Conservation (phyloP, 257 asterid genomes). For the Misopates orontium region DNA sequence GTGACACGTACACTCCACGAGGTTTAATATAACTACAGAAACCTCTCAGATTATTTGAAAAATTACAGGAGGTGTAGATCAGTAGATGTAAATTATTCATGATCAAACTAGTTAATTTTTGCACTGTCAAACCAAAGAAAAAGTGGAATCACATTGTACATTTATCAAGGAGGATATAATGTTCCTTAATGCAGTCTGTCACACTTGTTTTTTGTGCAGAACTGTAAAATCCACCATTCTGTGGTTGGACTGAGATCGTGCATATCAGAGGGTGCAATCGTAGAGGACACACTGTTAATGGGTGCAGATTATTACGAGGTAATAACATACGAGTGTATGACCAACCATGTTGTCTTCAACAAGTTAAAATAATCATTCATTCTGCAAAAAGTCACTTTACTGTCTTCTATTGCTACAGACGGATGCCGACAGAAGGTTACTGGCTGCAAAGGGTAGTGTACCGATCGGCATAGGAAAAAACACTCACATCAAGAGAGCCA, state of each 20-base stretch:
- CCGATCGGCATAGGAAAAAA: constrained; percentile 88
- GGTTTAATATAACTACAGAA: too few species aligned
- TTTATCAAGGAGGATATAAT: background rate
- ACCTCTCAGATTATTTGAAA: too few species aligned
- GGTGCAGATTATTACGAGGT: constrained; percentile 98
- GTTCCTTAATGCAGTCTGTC: background rate
- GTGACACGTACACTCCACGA: too few species aligned
- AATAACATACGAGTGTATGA: constrained; percentile 12
- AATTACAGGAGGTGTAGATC: too few species aligned
- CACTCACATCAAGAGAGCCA: constrained; percentile 82
- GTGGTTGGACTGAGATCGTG: constrained; percentile 97
- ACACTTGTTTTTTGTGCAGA: constrained; percentile 45
- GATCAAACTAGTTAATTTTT: background rate
- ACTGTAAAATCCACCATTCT: constrained; percentile 91
- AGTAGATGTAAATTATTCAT: too few species aligned
- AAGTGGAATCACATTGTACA: too few species aligned
- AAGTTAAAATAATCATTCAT: constrained; percentile 2
- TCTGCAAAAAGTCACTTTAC: constrained; percentile 15
- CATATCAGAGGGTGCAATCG: constrained; percentile 87
- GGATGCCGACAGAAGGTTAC: constrained; percentile 67
- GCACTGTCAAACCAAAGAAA: too few species aligned
- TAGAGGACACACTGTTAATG: constrained; percentile 85
- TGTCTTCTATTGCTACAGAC: constrained; percentile 46
- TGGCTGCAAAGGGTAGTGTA: constrained; percentile 74
- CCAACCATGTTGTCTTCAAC: background rate